These are phyloP conservation scores for Trichopus zeylanicus DNA, from an alignment of 116 monocot species.

Conservation along the genomic window DNA sequence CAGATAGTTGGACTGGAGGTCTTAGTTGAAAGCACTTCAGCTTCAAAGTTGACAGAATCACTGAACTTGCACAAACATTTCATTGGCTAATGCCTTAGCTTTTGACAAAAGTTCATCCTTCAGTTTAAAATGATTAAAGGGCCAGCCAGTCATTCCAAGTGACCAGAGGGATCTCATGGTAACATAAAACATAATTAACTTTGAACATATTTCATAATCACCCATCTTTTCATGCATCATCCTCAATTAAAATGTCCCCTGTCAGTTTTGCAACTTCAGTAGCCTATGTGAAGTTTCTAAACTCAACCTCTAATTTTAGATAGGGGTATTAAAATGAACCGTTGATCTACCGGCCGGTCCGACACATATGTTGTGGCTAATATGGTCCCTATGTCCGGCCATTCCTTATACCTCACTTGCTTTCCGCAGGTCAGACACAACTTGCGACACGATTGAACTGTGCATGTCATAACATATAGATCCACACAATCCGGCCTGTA, in stretches of 20 bases:
- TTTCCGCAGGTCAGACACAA: too few species aligned
- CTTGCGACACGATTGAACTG: too few species aligned
- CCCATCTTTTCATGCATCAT: conserved; percentile 40
- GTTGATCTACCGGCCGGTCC: too few species aligned
- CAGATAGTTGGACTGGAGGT: conserved; percentile 6
- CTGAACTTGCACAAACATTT: conserved; percentile 11
- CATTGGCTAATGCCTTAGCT: conserved; percentile 23
- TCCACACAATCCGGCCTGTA: too few species aligned
- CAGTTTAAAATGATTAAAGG: conserved; percentile 17
- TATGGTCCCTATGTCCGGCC: too few species aligned
- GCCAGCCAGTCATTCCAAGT: conserved; percentile 41
- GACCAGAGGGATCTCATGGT: conserved; percentile 36
- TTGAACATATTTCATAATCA: conserved; percentile 18
- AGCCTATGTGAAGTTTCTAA: conserved; percentile 42
- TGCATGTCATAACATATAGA: too few species aligned
- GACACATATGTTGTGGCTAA: too few species aligned
- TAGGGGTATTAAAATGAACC: too few species aligned
- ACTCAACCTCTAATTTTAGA: conserved; percentile 34
- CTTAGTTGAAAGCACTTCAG: conserved; percentile 13
- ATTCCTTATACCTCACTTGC: too few species aligned
- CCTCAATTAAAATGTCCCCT: conserved; percentile 38
- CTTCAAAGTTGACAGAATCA: conserved; percentile 20
- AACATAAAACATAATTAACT: conserved; percentile 27
- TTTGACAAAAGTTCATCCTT: conserved; percentile 19
- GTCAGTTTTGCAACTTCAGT: conserved; percentile 21